These are phyloP conservation scores for Termitomyces sp. DNA, from an alignment of 768 basidiomycete genomes.

Conservation along the genomic window DNA sequence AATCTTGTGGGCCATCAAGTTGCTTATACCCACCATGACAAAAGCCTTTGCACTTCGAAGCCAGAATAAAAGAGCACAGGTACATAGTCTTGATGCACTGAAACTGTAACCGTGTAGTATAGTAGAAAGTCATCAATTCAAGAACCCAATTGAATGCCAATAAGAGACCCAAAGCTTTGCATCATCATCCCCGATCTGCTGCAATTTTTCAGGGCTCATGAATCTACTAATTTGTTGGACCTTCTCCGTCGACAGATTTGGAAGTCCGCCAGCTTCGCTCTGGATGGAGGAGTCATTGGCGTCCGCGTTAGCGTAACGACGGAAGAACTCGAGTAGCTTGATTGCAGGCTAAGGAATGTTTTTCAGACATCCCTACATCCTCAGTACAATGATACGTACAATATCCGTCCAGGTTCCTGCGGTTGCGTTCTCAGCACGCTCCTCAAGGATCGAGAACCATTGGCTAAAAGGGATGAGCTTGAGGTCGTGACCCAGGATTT, in stretches of 20 bases:
- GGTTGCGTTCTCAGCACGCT: slow-evolving; percentile 3
- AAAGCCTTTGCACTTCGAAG: too few species aligned
- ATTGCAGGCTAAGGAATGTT: slow-evolving; percentile 24
- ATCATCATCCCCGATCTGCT: slow-evolving; percentile 3
- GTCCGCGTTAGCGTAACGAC: slow-evolving; percentile 15
- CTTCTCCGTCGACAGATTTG: slow-evolving; percentile 7
- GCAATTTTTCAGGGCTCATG: not conserved
- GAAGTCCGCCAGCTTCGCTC: slow-evolving; percentile 7
- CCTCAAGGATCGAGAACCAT: slow-evolving; percentile 15
- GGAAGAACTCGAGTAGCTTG: slow-evolving; percentile 30
- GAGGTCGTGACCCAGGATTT: slow-evolving; percentile 1
- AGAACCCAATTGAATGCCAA: slow-evolving; percentile 2
- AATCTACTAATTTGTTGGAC: not conserved
- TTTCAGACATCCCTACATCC: not conserved
- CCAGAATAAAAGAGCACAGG: too few species aligned
- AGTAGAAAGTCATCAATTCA: not conserved
- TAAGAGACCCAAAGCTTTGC: slow-evolving; percentile 8
- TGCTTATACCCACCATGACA: too few species aligned
- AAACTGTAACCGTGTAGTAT: too few species aligned
- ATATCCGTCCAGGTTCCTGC: not conserved
- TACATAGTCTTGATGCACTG: too few species aligned
- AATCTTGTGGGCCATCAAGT: too few species aligned
- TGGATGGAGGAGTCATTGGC: not conserved
- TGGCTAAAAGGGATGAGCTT: slow-evolving; percentile 10
- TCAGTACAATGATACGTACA: not conserved